Conservation (phyloP, 2,329 filamentous ascomycete genomes). For the Waltergamsia citrina region DNA sequence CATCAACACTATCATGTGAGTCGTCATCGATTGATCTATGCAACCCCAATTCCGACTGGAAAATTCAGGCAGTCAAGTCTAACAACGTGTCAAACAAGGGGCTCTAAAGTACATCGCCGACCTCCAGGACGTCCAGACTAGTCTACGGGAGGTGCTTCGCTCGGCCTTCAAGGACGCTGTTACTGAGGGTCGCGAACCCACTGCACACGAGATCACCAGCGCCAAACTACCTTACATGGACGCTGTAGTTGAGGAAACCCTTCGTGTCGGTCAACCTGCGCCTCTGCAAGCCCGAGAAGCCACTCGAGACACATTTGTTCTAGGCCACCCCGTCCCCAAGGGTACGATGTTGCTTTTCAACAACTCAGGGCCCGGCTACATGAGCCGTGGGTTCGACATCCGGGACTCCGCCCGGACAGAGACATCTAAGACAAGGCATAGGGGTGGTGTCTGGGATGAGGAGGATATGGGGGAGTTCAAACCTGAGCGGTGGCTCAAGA, state of each 20-base stretch:
- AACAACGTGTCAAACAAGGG: too few species aligned
- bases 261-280: conserved; percentile 11
- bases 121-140: conserved; percentile 8
- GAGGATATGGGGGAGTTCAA: conserved; percentile 1
- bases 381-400: conserved; percentile 6
- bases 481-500: conserved; percentile 4
- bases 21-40: too few species aligned
- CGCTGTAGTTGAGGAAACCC: conserved; percentile 19
- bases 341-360: conserved; percentile 11
- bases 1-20: conserved; percentile 14
- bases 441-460: too few species aligned
- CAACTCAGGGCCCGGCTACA: conserved; percentile 5
- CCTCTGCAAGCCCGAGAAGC: conserved; percentile 6
- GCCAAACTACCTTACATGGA: conserved; percentile 17
- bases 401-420: conserved; percentile 1
- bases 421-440: too few species aligned
- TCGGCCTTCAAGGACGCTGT: conserved; percentile 7
- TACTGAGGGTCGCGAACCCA: conserved; percentile 11
- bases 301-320: conserved; percentile 13
- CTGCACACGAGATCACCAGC: conserved; percentile 12
- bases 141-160: conserved; percentile 11
- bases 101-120: conserved; percentile 14
- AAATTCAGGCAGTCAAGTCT: too few species aligned
- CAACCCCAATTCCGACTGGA: too few species aligned
- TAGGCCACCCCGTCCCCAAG: conserved; percentile 16